Percentiles rank a stretch among this genome's conserved stretches.
phyloP scores from a whole-genome alignment of 2,329 filamentous ascomycete species.

The Didymella exigua region DNA sequence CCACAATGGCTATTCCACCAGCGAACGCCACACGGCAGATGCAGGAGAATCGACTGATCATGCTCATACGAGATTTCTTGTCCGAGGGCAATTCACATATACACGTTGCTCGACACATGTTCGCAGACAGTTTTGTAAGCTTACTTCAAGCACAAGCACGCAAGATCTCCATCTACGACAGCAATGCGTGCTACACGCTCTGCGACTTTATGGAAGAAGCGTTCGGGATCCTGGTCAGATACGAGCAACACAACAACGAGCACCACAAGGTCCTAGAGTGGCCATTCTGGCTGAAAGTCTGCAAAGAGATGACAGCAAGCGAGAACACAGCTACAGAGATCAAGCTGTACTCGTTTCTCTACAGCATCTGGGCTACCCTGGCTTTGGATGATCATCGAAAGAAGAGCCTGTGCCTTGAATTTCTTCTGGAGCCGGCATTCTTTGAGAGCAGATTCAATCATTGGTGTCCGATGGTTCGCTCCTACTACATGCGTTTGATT shows the following conservation, averaged over 20 bases:
- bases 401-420: conserved; percentile 71
- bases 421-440: conserved; percentile 74
- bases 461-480: conserved; percentile 94
- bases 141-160: conserved; percentile 76
- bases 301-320: conserved; percentile 76
- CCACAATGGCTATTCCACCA: conserved; percentile 66
- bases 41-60: conserved; percentile 85
- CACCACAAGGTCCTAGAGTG: conserved; percentile 68
- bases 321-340: conserved; percentile 92
- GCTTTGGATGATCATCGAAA: conserved; percentile 70
- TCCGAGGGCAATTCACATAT: conserved; percentile 63
- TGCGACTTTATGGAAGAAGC: conserved; percentile 90
- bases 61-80: conserved; percentile 81
- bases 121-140: conserved; percentile 75
- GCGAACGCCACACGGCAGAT: conserved; percentile 77
- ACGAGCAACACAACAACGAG: conserved; percentile 55
- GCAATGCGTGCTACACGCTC: conserved; percentile 83
- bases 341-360: conserved; percentile 80
- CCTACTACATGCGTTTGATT: conserved; percentile 87
- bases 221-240: conserved; percentile 69
- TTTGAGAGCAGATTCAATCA: conserved; percentile 88
- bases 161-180: conserved; percentile 79
- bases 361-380: conserved; percentile 77
- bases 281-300: conserved; percentile 84
- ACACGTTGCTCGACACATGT: conserved; percentile 67